These are phyloP conservation scores for Paraphoma chrysanthemicola DNA, from an alignment of 2,329 filamentous ascomycete genomes.

Conservation along the genomic window DNA sequence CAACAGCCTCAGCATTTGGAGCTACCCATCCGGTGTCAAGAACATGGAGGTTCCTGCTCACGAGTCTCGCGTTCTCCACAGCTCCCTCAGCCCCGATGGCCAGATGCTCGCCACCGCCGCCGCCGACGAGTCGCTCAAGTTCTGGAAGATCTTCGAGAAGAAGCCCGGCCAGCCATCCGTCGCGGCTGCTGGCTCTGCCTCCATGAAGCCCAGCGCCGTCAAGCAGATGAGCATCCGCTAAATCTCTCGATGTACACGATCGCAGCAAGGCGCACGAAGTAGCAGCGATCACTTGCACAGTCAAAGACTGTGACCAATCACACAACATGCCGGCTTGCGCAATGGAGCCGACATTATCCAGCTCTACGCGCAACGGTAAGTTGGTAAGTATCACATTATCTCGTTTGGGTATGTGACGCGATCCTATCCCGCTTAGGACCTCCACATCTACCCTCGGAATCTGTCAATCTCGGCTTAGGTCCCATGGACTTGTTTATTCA, in stretches of 20 bases:
- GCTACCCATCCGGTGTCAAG: conserved; percentile 94
- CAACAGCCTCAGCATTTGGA: conserved; percentile 99
- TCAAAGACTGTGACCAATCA: conserved; percentile 4
- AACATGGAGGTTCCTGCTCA: conserved; percentile 98
- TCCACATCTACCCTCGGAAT: conserved; percentile 43
- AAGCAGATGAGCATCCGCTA: conserved; percentile 83
- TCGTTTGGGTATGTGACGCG: conserved; percentile 50
- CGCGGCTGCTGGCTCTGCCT: conserved; percentile 70
- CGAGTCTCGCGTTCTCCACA: conserved; percentile 95
- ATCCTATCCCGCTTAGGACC: conserved; percentile 30
- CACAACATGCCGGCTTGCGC: conserved; percentile 43
- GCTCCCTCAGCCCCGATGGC: conserved; percentile 93
- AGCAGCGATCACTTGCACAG: conserved; percentile 17
- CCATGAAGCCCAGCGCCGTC: conserved; percentile 79
- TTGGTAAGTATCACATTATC: conserved; percentile 50
- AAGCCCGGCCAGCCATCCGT: conserved; percentile 78
- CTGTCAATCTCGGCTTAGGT: conserved; percentile 30
- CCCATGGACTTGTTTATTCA: conserved; percentile 26
- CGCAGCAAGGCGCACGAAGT: conserved; percentile 1
- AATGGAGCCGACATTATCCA: conserved; percentile 44
- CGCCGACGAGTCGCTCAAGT: conserved; percentile 96
- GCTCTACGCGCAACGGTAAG: conserved; percentile 52
- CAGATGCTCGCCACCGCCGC: conserved; percentile 97
- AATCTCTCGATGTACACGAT: neutral
- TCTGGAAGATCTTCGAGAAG: conserved; percentile 99